Evolutionary conservation across 148 eudicot genomes (phyloP).

Genomic region (Rhododendron ferrugineum): DNA sequence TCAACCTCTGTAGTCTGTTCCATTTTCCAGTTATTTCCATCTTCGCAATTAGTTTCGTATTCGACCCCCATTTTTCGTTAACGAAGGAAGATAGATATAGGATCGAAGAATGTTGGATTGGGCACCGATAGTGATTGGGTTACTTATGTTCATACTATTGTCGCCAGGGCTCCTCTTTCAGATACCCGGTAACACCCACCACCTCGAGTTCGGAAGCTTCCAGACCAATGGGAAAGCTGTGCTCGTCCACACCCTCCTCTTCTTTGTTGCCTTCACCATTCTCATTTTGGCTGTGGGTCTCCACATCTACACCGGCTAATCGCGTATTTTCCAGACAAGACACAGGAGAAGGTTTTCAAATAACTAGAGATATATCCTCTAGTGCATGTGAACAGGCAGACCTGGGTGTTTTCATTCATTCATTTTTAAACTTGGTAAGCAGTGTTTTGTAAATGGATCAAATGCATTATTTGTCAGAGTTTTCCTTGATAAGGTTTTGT

Average conservation of each 20-base stretch:
- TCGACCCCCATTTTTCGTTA: not conserved
- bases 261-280: constrained; percentile 26
- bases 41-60: not conserved
- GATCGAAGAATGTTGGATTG: constrained; percentile 22
- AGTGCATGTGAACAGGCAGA: too few species aligned
- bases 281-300: constrained; percentile 25
- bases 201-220: constrained; percentile 24
- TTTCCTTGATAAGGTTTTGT: not conserved
- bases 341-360: not conserved
- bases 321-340: not conserved
- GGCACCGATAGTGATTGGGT: constrained; percentile 27
- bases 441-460: not conserved
- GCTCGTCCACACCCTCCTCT: constrained; percentile 24
- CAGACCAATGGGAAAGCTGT: constrained; percentile 27
- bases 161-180: constrained; percentile 30
- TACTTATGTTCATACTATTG: constrained; percentile 19
- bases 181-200: constrained; percentile 21
- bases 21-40: not conserved
- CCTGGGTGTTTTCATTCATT: not conserved
- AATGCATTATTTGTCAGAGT: not conserved
- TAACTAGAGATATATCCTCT: too few species aligned
- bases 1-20: not conserved
- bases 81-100: not conserved
- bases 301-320: constrained; percentile 7
- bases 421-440: not conserved